phyloP scores from a whole-genome alignment of 1,284 basidiomycete species.

The Microbotryum scabiosae region DNA sequence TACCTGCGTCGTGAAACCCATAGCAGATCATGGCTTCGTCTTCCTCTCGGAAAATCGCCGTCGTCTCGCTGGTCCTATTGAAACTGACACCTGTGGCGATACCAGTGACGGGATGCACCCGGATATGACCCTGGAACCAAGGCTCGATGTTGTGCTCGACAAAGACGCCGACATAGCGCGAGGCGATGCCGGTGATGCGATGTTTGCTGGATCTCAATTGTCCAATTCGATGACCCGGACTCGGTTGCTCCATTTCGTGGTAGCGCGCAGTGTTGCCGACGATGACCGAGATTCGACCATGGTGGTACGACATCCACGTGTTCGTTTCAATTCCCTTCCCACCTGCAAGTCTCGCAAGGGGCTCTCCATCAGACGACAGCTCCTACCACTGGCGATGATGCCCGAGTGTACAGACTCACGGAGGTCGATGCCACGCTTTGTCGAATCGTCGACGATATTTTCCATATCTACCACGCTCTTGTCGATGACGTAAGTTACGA shows the following conservation, averaged over 20 bases:
- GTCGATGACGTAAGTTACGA: constrained; percentile 1
- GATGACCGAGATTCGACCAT: background rate
- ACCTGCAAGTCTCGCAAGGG: background rate
- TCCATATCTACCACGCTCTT: background rate
- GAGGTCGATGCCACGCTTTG: background rate
- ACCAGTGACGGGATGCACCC: constrained; percentile 13
- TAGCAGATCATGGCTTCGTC: constrained; percentile 3
- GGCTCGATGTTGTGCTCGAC: constrained; percentile 1
- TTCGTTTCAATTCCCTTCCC: constrained; percentile 14
- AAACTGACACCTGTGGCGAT: constrained; percentile 13
- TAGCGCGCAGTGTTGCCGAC: constrained; percentile 13
- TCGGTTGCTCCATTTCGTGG: constrained; percentile 7
- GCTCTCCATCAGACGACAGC: too few relatives aligned
- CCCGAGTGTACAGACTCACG: background rate
- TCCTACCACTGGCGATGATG: too few relatives aligned
- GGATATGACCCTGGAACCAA: constrained; percentile 10
- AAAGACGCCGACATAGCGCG: constrained; percentile 5
- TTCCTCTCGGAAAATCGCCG: constrained; percentile 2
- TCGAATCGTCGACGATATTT: constrained; percentile 13
- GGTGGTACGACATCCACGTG: constrained; percentile 2
- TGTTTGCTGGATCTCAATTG: background rate
- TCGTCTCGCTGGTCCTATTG: constrained; percentile 6
- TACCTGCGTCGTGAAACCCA: constrained; percentile 14
- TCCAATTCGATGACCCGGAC: background rate
- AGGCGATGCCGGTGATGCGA: constrained; percentile 6